A percentile compares a stretch with the other conserved stretches of the same genome.
Evolutionary conservation across 2,329 filamentous ascomycete genomes (phyloP).

Genomic region (Colletotrichum sp.): DNA sequence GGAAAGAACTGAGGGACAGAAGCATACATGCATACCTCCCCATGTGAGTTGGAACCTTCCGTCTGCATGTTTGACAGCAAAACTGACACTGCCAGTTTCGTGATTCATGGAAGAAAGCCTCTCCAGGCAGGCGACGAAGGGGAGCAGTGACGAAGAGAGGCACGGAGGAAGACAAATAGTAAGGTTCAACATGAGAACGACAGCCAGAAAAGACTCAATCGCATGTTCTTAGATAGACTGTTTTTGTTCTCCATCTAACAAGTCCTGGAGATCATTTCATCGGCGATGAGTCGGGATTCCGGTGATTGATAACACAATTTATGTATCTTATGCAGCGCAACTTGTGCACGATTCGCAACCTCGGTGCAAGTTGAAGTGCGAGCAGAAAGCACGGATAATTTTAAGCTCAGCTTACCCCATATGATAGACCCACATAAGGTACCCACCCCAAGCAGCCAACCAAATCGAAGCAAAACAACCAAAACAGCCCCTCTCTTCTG

Average conservation of each 20-base stretch:
- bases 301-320: background rate
- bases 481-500: constrained; percentile 12
- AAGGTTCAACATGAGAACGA: background rate
- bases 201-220: background rate
- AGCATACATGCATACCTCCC: background rate
- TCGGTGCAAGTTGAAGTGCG: background rate
- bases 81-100: background rate
- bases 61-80: background rate
- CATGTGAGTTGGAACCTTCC: background rate
- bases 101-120: background rate
- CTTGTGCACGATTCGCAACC: background rate
- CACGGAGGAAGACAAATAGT: background rate
- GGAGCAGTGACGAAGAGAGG: background rate
- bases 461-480: constrained; percentile 1
- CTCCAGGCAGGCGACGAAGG: background rate
- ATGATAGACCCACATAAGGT: background rate
- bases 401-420: constrained; percentile 12
- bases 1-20: background rate
- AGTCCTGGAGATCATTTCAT: background rate
- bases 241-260: background rate
- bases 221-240: background rate
- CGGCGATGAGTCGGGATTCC: background rate
- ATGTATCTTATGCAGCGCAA: background rate
- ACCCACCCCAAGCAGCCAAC: constrained; percentile 7
- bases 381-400: background rate